Conservation (phyloP, 495 filamentous ascomycete genomes). For the Lophiostoma macrostomum region DNA sequence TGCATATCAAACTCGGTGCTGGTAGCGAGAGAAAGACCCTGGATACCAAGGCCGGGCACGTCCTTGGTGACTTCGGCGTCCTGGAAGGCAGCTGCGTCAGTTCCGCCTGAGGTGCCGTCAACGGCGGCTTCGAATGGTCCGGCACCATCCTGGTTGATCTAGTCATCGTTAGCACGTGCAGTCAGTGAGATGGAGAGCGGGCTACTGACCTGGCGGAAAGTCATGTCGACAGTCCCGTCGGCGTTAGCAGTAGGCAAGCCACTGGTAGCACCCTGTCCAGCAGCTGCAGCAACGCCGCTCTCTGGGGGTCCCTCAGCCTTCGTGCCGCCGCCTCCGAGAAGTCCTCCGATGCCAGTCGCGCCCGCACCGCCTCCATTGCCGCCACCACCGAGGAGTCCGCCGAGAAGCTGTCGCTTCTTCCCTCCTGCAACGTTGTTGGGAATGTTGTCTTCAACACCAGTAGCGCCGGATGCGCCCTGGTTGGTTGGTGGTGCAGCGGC, state of each 20-base stretch:
- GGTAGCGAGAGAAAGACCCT: slow-evolving; percentile 40
- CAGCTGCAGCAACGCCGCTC: slow-evolving; percentile 30
- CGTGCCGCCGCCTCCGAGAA: slow-evolving; percentile 29
- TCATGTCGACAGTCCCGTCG: slow-evolving; percentile 49
- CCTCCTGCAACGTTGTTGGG: no score
- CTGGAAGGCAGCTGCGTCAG: slow-evolving; percentile 52
- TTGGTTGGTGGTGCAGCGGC: slow-evolving; percentile 27
- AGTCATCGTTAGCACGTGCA: background rate
- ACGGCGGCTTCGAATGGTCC: slow-evolving; percentile 40
- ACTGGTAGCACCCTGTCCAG: slow-evolving; percentile 30
- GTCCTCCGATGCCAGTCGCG: slow-evolving; percentile 15
- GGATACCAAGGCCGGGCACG: slow-evolving; percentile 54
- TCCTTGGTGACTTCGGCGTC: slow-evolving; percentile 55
- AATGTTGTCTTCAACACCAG: slow-evolving; percentile 23
- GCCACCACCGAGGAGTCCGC: slow-evolving; percentile 13
- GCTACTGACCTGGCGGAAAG: slow-evolving; percentile 29
- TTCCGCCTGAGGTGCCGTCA: slow-evolving; percentile 54
- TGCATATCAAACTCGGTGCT: slow-evolving; percentile 55
- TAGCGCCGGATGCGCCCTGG: slow-evolving; percentile 5
- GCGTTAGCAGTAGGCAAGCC: slow-evolving; percentile 55
- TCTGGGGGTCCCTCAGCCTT: slow-evolving; percentile 32
- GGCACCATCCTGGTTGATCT: slow-evolving; percentile 45
- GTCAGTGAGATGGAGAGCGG: background rate
- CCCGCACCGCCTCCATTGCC: slow-evolving; percentile 10
- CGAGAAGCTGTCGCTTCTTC: slow-evolving; percentile 12